Evolutionary conservation across 140 eudicot genomes (phyloP), one percentile per base, ranked within the genome.

Genomic region (Ambrosia hybrid): DNA sequence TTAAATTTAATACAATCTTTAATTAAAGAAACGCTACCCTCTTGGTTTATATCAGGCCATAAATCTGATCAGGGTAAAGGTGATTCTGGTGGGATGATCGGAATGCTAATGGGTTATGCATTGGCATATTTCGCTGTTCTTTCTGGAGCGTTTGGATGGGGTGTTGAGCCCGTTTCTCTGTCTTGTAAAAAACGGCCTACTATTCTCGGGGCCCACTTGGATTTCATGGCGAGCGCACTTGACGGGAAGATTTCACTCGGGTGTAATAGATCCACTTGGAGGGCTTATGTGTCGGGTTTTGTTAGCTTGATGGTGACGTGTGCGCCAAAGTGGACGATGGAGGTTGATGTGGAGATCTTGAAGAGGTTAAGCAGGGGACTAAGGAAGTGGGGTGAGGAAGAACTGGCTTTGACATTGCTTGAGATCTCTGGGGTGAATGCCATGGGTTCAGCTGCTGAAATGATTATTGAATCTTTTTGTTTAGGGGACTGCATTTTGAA

Each of bases 371-470:
- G 97, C 59, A 86, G 66, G 72, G 99, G 97, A 0, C 72, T 94
- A 68, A 81, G 83, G 78, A 89, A 82, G 72, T 86, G 96, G 96
- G 79, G 78, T n/a, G 99, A 94, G 83, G 97, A 88, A 37, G 97
- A 94, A 67, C 21, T 94, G 78, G 97, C 91, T 46, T 71, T 91
- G 79, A 88, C 91, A 2, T 67, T 94, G 72, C 88, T 94, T 9
- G 89, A 91, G 12, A 77, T 85, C 65, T 72, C 95, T 68, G 99
- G 99, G 76, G 76, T 83, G 14, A 65, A 69, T 51, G 96, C 97
- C 3, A 86, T 91, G 95, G 97, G 97, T 76, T 83, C 89, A 30
- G 96, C 99, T 71, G 97, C 97, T 37, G 99, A 94, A 72, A 75
- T 94, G 85, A 88, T 94, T 6, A 78, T 90, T 9, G 91, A 83